Conservation (phyloP, 2,329 filamentous ascomycete genomes). For the Aspergillus bombycis region DNA sequence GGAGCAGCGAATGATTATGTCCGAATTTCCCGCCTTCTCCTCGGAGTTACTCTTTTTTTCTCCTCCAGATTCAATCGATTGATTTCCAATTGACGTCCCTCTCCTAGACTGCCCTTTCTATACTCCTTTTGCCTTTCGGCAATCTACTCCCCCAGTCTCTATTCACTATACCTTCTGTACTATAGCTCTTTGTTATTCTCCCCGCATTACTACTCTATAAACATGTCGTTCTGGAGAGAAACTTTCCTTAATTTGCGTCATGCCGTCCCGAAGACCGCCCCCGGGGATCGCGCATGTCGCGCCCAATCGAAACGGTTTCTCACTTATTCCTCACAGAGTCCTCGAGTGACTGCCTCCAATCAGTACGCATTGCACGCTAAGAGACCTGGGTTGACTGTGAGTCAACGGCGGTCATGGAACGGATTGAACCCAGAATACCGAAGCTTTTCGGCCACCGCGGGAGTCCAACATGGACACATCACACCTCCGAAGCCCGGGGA, state of each 20-base stretch:
- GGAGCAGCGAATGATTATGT: slow-evolving; percentile 13
- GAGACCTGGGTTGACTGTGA: slow-evolving; percentile 16
- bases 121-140: background rate
- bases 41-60: slow-evolving; percentile 13
- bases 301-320: slow-evolving; percentile 35
- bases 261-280: slow-evolving; percentile 61
- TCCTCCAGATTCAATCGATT: background rate
- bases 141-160: slow-evolving; percentile 1
- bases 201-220: background rate
- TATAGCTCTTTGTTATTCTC: background rate
- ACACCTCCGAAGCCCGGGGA: slow-evolving; percentile 84
- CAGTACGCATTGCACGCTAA: slow-evolving; percentile 15
- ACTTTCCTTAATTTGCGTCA: slow-evolving; percentile 36
- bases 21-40: slow-evolving; percentile 28
- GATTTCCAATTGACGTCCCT: slow-evolving; percentile 1
- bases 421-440: slow-evolving; percentile 40
- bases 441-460: slow-evolving; percentile 67
- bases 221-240: slow-evolving; percentile 40
- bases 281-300: slow-evolving; percentile 53
- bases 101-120: background rate
- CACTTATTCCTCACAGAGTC: slow-evolving; percentile 26
- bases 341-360: slow-evolving; percentile 20
- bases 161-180: background rate
- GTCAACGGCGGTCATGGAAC: slow-evolving; percentile 20
- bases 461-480: slow-evolving; percentile 74